Base-by-base conservation (phyloP, 164 flowering plant genomes). In the Aristolochia californica region DNA sequence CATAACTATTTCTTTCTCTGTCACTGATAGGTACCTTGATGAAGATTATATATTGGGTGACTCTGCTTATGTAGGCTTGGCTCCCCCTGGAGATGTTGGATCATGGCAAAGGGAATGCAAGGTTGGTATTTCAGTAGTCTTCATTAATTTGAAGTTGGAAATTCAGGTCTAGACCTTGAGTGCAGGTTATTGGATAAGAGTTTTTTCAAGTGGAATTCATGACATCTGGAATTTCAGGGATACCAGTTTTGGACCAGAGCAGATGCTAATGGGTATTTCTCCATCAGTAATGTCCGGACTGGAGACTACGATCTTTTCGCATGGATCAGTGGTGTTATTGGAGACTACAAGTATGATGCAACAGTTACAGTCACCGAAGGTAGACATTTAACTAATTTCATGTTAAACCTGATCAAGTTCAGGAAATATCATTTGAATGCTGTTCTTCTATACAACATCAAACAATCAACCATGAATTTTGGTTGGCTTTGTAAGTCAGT, bases 101-200 rank as follows among this genome's bases (percentile, higher is more conserved):
- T 87, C 96, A 43, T 93, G 94, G 94, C 98, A 93, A 74, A 82
- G 74, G 64, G 91, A 89, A 75, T 64, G 70, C 80, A 89, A 93
- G 95, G 98, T 82, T 53, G 17, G 11, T 25, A 15, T 25, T 26
- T 53, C 12, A 23, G 27, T 10, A 25, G 9, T 23, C 2, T 52
- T 47, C 22, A 17, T 47, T 47, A 47, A 47, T 47, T 1, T 47
- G 15, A 2, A 20, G 4, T 47, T 47, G 50, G 5, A 20, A 4
- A 17, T 47, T 47, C 22, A 34, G 40, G 40, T 34, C 40, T 34
- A 34, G 40, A 34, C 40, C 10, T 34, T 34, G 40, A 34, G 7
- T 28, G 34, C 34, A 28, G 34, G 7, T 28, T 7, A 28, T 28
- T 28, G 34, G 34, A 28, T 28, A 28, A 45, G 20, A 45, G 4